Conservation (phyloP, 257 asterid genomes). For the Paraleonurus japonicus region DNA sequence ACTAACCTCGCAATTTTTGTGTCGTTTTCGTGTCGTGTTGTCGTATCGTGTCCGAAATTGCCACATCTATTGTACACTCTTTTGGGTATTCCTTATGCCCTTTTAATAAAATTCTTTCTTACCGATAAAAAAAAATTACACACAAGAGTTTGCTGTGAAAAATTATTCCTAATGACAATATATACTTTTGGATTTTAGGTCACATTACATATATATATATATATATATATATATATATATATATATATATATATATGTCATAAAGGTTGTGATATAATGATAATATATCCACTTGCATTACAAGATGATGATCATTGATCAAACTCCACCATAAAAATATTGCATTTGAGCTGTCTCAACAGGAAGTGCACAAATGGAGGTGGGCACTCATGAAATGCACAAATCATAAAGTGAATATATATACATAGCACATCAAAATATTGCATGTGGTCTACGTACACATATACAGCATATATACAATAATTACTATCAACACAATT, state of each 20-base stretch:
- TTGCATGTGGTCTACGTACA: not conserved
- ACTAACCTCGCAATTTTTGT: too few relatives aligned
- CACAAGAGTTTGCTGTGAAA: too few relatives aligned
- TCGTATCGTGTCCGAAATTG: too few relatives aligned
- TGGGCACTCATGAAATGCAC: not conserved
- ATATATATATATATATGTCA: not conserved
- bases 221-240: not conserved
- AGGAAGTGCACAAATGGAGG: not conserved
- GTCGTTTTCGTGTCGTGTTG: too few relatives aligned
- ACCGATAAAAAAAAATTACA: too few relatives aligned
- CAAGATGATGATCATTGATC: not conserved
- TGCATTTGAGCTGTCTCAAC: not conserved
- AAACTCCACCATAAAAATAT: not conserved
- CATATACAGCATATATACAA: not conserved
- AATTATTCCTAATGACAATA: too few relatives aligned
- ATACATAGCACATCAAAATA: too few relatives aligned
- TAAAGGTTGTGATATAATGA: not conserved
- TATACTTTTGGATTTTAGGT: not conserved
- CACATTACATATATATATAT: constrained; percentile 9
- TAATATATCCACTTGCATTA: not conserved
- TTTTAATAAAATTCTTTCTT: too few relatives aligned
- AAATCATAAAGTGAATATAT: not conserved
- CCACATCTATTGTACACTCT: too few relatives aligned
- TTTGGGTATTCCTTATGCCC: too few relatives aligned
- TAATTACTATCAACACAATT: not conserved